These are phyloP conservation scores for Lactarius indigo DNA, from an alignment of 768 basidiomycete species.

Conservation along the genomic window DNA sequence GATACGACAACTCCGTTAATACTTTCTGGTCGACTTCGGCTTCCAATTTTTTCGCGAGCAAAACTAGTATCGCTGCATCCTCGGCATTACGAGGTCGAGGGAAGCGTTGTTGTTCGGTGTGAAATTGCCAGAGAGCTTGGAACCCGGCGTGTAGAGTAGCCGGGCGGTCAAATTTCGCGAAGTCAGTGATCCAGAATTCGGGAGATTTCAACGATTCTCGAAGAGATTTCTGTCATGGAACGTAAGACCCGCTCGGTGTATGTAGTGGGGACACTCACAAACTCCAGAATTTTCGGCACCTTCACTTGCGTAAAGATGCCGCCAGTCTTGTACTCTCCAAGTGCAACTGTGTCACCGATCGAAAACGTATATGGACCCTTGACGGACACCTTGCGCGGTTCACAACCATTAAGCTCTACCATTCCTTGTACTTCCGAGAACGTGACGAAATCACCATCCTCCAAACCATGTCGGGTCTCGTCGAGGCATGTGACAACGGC, in stretches of 20 bases:
- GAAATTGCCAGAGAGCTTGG: conserved; percentile 86
- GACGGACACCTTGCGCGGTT: conserved; percentile 87
- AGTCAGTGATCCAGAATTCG: conserved; percentile 92
- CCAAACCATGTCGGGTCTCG: conserved; percentile 96
- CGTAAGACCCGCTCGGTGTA: background rate
- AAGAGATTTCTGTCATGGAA: conserved; percentile 76
- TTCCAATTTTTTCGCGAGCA: conserved; percentile 75
- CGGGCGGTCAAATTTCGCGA: conserved; percentile 95
- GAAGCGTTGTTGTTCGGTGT: conserved; percentile 55
- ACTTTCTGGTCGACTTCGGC: conserved; percentile 76
- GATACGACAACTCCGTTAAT: conserved; percentile 81
- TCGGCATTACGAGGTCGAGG: conserved; percentile 79
- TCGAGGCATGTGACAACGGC: conserved; percentile 96
- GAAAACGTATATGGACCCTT: conserved; percentile 98
- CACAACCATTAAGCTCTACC: conserved; percentile 84
- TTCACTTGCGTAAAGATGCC: conserved; percentile 98
- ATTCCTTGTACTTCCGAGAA: conserved; percentile 96
- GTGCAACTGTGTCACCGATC: conserved; percentile 83
- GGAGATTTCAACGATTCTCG: conserved; percentile 78
- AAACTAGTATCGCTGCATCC: conserved; percentile 72
- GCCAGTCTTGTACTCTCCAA: conserved; percentile 77
- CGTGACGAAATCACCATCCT: conserved; percentile 97
- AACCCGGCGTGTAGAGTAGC: conserved; percentile 89
- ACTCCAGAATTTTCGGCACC: conserved; percentile 95
- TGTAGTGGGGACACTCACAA: conserved; percentile 53